Evolutionary conservation across 768 basidiomycete species (phyloP).

Genomic region (Agrocybe praecox): DNA sequence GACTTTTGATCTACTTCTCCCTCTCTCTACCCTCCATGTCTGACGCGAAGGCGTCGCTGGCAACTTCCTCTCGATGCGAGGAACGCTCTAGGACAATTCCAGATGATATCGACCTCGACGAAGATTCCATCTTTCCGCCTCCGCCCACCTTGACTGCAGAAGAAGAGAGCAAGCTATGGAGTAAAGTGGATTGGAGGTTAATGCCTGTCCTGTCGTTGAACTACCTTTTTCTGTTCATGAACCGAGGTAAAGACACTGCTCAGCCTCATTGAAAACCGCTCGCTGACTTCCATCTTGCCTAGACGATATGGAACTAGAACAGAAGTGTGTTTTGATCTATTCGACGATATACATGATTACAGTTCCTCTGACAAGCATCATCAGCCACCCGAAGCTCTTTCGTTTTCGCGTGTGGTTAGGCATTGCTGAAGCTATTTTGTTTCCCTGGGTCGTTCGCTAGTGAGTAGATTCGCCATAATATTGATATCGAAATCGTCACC

Average conservation of each 20-base stretch:
- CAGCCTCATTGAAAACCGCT: not conserved
- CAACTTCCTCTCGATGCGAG: slow-evolving; percentile 17
- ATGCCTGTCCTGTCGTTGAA: slow-evolving; percentile 62
- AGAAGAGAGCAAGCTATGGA: slow-evolving; percentile 55
- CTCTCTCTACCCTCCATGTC: slow-evolving; percentile 16
- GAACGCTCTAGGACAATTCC: slow-evolving; percentile 19
- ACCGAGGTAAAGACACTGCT: slow-evolving; percentile 46
- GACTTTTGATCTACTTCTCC: not conserved
- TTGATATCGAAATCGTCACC: too few species aligned
- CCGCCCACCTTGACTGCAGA: slow-evolving; percentile 47
- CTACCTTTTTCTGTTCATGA: slow-evolving; percentile 66
- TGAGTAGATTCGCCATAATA: slow-evolving; percentile 31
- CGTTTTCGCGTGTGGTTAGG: slow-evolving; percentile 62
- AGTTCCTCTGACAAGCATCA: too few species aligned
- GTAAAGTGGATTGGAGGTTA: slow-evolving; percentile 58
- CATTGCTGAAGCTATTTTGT: slow-evolving; percentile 69
- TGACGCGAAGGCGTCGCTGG: slow-evolving; percentile 15
- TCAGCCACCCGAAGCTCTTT: slow-evolving; percentile 66
- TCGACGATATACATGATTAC: too few species aligned
- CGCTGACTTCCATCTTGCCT: not conserved
- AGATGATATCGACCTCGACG: slow-evolving; percentile 40
- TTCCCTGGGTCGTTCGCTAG: slow-evolving; percentile 78
- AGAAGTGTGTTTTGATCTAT: too few species aligned
- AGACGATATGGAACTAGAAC: too few species aligned
- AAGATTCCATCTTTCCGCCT: slow-evolving; percentile 45